Conservation (phyloP, 2,329 filamentous ascomycete species). For the Allantophomopsis cytisporea region DNA sequence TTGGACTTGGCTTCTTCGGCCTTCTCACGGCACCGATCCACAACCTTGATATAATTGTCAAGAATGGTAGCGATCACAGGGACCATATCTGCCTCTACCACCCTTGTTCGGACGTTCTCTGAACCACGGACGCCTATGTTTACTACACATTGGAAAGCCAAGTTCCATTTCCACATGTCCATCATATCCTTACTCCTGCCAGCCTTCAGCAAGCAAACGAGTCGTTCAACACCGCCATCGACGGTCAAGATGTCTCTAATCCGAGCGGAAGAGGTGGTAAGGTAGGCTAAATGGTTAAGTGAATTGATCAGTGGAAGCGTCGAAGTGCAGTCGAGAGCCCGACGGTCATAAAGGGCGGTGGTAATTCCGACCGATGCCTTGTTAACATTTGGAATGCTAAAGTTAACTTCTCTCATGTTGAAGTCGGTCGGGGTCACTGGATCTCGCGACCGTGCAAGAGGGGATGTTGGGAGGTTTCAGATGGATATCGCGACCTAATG, state of each 20-base stretch:
- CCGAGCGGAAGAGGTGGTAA: conserved; percentile 92
- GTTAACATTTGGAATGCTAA: conserved; percentile 98
- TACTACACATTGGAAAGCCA: conserved; percentile 97
- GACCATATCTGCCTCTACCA: conserved; percentile 98
- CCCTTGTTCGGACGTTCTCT: conserved; percentile 82
- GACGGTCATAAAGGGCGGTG: conserved; percentile 92
- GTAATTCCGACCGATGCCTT: conserved; percentile 99
- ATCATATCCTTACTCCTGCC: conserved; percentile 96
- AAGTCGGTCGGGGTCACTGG: not conserved
- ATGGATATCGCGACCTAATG: too few species aligned
- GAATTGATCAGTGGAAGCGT: conserved; percentile 97
- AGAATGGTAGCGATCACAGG: conserved; percentile 96
- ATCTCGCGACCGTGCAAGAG: too few species aligned
- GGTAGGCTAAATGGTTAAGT: conserved; percentile 94
- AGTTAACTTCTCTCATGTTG: conserved; percentile 98
- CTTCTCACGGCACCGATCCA: conserved; percentile 82
- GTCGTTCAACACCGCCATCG: conserved; percentile 91
- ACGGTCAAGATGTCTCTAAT: conserved; percentile 97
- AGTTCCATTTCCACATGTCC: conserved; percentile 99
- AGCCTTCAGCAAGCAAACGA: conserved; percentile 96
- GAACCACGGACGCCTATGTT: conserved; percentile 97
- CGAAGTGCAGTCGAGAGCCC: conserved; percentile 95
- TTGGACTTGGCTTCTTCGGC: conserved; percentile 72
- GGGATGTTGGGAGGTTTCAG: too few species aligned
- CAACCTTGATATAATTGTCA: conserved; percentile 94